phyloP scores from a whole-genome alignment of 2,329 filamentous ascomycete species.

The Colletotrichum chlorophyti region DNA sequence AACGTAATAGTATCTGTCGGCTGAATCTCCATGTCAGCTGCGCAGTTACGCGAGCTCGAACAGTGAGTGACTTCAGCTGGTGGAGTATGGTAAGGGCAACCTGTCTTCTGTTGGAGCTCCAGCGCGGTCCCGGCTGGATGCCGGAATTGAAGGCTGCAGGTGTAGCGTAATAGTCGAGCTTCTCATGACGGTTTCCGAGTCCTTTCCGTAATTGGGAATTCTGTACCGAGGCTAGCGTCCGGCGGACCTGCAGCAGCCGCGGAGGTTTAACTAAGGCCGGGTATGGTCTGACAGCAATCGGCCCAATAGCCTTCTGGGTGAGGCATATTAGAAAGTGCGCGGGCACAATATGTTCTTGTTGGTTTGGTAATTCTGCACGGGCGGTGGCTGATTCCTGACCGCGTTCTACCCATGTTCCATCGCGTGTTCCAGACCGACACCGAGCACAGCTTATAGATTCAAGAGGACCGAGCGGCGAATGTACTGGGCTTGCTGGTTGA shows the following conservation, averaged over 20 bases:
- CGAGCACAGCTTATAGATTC: neutral
- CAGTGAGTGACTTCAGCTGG: too few species aligned
- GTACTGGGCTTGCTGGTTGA: neutral
- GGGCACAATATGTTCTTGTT: too few species aligned
- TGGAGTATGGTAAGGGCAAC: too few species aligned
- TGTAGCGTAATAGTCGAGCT: neutral
- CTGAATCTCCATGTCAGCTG: conserved; percentile 10
- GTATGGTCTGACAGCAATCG: conserved; percentile 15
- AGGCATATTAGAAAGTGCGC: neutral
- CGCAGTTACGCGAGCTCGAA: neutral
- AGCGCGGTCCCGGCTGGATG: neutral
- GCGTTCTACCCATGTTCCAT: conserved; percentile 10
- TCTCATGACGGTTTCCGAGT: neutral
- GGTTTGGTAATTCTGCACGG: neutral
- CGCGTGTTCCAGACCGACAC: conserved; percentile 5
- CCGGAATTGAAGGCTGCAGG: neutral
- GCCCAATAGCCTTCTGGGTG: neutral
- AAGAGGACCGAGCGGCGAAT: neutral
- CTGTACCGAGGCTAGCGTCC: conserved; percentile 7
- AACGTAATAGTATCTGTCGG: neutral
- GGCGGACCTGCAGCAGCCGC: conserved; percentile 9
- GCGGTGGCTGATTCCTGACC: neutral
- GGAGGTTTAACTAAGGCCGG: conserved; percentile 10
- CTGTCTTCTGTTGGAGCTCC: too few species aligned
- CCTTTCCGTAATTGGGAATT: conserved; percentile 4